Evolutionary conservation across 768 basidiomycete genomes (phyloP), one percentile per base, ranked within the genome.

Genomic region (Xerocomellus amylosporus): DNA sequence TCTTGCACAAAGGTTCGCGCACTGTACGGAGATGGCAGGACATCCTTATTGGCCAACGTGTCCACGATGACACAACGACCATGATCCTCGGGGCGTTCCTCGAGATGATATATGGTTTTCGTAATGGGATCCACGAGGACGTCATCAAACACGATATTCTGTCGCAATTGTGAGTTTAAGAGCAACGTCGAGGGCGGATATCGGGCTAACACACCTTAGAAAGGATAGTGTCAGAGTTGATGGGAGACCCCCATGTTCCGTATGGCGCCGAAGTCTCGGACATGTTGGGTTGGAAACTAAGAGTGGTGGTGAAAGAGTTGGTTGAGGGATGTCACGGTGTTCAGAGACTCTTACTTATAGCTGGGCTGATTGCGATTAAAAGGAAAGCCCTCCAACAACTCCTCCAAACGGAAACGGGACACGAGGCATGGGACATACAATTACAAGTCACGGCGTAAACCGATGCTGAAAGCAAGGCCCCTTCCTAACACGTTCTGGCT

Each of bases 231-330:
- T 83, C 77, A 10, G 78, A 66, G 1, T 75, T 75, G 54, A 87
- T 77, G 2, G 80, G 80, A 4, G 83, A 83, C 2, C 66, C 68
- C 85, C 86, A 87, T 15, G 75, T 77, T 15, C 84, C 86, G 58
- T 77, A 87, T 0, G 84, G 79, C 4, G 80, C 80, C 2, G 58
- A 26, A 26, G 8, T 55, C 17, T 19, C 20, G 30, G 30, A 20
- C 49, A 58, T 58, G 30, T 28, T 15, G 5, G 12, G 37, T 39
- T 8, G 2, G 1, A 3, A 30, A 19, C 28, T 51, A 22, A 50
- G n/a, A 50, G 31, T 9, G 30, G 20, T n/a, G 13, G 9, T 9
- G 33, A 36, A 20, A 22, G 33, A 24, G 20, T 17, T 15, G 13
- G 20, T 15, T 19, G 49, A 24, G 20, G 31, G 40, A n/a, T 4